A percentile compares a stretch with the other conserved stretches of the same genome.
Evolutionary conservation across 2,329 filamentous ascomycete species (phyloP).

Genomic region (Myriosclerotinia scirpicola): DNA sequence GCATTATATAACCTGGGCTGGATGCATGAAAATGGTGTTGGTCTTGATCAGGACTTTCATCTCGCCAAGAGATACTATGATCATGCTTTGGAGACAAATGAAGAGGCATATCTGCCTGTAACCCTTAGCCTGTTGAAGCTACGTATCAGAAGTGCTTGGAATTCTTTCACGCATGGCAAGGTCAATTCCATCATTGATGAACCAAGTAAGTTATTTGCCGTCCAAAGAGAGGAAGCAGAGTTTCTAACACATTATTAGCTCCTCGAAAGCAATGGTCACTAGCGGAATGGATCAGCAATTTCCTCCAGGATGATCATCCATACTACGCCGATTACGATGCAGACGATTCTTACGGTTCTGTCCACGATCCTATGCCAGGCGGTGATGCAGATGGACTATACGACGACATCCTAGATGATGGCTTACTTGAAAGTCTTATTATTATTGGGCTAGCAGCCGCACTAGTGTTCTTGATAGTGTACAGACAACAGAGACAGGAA

Average conservation of each 20-base stretch:
- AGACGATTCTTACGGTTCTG: constrained; percentile 43
- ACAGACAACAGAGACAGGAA: constrained; percentile 69
- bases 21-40: constrained; percentile 98
- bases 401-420: constrained; percentile 70
- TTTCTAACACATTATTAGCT: constrained; percentile 56
- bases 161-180: constrained; percentile 83
- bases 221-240: constrained; percentile 36
- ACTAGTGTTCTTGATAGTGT: constrained; percentile 77
- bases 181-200: constrained; percentile 93
- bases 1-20: constrained; percentile 96
- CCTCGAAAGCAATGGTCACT: constrained; percentile 73
- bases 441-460: constrained; percentile 76
- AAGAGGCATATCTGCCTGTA: constrained; percentile 91
- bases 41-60: constrained; percentile 92
- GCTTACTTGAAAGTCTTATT: constrained; percentile 78
- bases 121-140: constrained; percentile 85
- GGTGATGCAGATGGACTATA: constrained; percentile 55
- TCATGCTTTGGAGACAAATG: constrained; percentile 83
- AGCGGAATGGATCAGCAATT: constrained; percentile 83
- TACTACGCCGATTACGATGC: constrained; percentile 61
- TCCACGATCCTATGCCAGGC: constrained; percentile 56
- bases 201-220: constrained; percentile 61
- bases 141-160: constrained; percentile 86
- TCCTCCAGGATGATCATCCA: constrained; percentile 64
- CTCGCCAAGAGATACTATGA: constrained; percentile 97